A percentile compares a stretch with the other conserved stretches of the same genome.
These are phyloP conservation scores for Chrysoporthe austroafricana DNA, from an alignment of 2,329 filamentous ascomycete species.

Conservation along the genomic window DNA sequence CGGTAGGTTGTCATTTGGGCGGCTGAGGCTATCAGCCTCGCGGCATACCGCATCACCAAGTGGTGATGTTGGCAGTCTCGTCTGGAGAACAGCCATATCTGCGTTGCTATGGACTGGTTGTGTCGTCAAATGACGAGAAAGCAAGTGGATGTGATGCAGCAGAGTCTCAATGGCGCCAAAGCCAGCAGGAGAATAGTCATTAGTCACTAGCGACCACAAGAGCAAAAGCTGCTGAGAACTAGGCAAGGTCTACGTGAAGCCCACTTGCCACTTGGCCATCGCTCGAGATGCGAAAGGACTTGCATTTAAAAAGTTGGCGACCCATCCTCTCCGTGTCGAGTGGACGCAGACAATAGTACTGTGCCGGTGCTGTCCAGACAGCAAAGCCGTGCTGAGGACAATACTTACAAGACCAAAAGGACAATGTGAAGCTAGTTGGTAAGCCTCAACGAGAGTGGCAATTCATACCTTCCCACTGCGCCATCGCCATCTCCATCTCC, in stretches of 20 bases:
- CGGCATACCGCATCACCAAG: neutral
- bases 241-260: neutral
- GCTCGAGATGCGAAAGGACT: neutral
- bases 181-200: neutral
- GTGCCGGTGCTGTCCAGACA: neutral
- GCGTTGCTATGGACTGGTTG: neutral
- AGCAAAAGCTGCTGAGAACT: neutral
- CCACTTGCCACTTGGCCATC: too few relatives aligned
- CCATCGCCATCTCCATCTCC: neutral
- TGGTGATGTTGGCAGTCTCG: neutral
- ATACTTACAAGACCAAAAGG: conserved; percentile 1
- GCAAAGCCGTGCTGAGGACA: neutral
- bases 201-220: neutral
- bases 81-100: neutral
- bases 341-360: neutral
- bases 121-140: neutral
- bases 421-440: neutral
- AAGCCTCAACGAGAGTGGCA: neutral
- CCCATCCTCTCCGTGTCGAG: neutral
- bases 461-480: neutral
- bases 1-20: neutral
- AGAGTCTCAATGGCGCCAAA: neutral
- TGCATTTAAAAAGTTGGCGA: neutral
- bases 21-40: neutral
- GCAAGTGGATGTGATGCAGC: neutral